Conservation (phyloP, 1,139 yeast species). For the Kodamaea derodonti region DNA sequence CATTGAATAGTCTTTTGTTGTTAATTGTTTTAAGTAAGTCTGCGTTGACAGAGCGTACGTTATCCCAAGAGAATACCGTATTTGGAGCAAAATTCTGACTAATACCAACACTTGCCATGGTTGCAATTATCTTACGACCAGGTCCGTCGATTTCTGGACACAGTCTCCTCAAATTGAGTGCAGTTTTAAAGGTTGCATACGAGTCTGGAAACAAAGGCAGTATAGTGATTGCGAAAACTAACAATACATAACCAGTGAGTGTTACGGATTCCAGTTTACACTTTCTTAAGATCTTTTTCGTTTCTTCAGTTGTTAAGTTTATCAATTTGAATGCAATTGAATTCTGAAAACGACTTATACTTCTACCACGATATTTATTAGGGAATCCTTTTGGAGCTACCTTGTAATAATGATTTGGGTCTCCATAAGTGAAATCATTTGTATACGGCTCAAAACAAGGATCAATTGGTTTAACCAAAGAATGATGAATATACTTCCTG, state of each 20-base stretch:
- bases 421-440: slow-evolving; percentile 23
- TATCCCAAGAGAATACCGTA: slow-evolving; percentile 33
- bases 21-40: slow-evolving; percentile 13
- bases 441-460: slow-evolving; percentile 11
- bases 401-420: slow-evolving; percentile 23
- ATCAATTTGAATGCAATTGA: slow-evolving; percentile 30
- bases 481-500: slow-evolving; percentile 1
- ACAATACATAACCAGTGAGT: slow-evolving; percentile 32
- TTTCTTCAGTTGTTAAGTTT: slow-evolving; percentile 24
- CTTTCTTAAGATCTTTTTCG: slow-evolving; percentile 20
- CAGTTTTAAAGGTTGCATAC: slow-evolving; percentile 24
- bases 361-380: slow-evolving; percentile 34
- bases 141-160: slow-evolving; percentile 13
- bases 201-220: slow-evolving; percentile 20
- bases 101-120: slow-evolving; percentile 33
- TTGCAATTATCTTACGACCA: slow-evolving; percentile 29
- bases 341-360: slow-evolving; percentile 17
- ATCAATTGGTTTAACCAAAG: slow-evolving; percentile 18
- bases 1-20: slow-evolving; percentile 18
- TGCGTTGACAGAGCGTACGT: slow-evolving; percentile 20
- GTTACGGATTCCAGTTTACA: slow-evolving; percentile 33
- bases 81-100: slow-evolving; percentile 29
- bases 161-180: slow-evolving; percentile 35
- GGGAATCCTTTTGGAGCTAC: slow-evolving; percentile 20
- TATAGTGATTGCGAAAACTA: slow-evolving; percentile 24